Base-by-base conservation (phyloP, 345 rosid species). In the Litchi chinensis region DNA sequence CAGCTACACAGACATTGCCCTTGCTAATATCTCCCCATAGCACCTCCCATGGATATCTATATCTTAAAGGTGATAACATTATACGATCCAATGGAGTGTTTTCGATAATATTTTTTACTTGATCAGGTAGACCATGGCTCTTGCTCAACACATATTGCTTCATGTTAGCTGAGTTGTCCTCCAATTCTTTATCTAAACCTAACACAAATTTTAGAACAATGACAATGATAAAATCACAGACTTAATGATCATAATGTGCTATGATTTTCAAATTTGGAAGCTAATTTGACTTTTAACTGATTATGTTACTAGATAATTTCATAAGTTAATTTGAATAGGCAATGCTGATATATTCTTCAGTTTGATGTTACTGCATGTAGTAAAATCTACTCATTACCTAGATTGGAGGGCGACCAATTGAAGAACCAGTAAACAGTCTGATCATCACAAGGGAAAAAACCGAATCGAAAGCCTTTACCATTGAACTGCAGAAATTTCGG, bases 1-100 rank as follows among this genome's bases (percentile, higher is more conserved):
- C 95, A n/a, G 91, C 90, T 12, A 89, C 88, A 56, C 93, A 91
- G 5, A 87, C 87, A 28, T 83, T 90, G 77, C 88, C 90, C 78
- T 82, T 89, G 79, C 90, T 85, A n/a, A 89, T 88, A 73, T 86
- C 86, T 82, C 87, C 72, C 88, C 89, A 88, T 1, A 92, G 28
- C 71, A 92, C 44, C 79, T 88, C 90, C 97, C 90, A 84, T 5
- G 94, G 94, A 10, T 79, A 82, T 57, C 93, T 80, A 28, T 70
- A 86, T 66, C 79, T 79, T 60, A 89, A 74, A 9, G 65, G 85
- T 65, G 88, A 79, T 69, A 60, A 39, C 13, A 69, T 57, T 3
- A 90, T 65, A 65, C 80, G 73, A 44, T 82, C 90, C 10, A 84
- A 73, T 11, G 82, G 76, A 0, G 90, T 89, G 22, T 74, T 75